Evolutionary conservation across 2,329 filamentous ascomycete species (phyloP).

Genomic region (Aspergillus tubingensis): DNA sequence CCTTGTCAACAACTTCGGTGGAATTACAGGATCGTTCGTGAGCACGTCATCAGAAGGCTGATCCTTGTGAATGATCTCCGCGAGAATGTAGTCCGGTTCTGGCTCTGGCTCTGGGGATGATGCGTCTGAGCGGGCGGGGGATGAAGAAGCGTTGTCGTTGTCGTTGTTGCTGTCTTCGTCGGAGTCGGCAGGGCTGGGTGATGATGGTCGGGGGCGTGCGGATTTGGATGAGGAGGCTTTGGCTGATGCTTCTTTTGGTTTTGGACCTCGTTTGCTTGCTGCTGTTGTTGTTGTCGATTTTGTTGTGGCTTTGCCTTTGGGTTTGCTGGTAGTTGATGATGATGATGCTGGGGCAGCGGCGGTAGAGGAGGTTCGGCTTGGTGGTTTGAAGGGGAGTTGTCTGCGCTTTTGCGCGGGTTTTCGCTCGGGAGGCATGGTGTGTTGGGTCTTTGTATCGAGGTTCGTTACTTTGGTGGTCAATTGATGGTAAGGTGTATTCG

Average conservation of each 20-base stretch:
- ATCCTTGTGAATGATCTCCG: slow-evolving; percentile 42
- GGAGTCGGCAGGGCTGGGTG: slow-evolving; percentile 7
- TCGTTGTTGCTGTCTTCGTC: slow-evolving; percentile 8
- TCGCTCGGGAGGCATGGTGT: slow-evolving; percentile 32
- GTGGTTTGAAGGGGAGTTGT: slow-evolving; percentile 49
- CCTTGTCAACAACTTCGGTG: slow-evolving; percentile 71
- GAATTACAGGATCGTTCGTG: slow-evolving; percentile 56
- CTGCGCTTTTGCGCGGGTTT: slow-evolving; percentile 38
- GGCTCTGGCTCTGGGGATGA: slow-evolving; percentile 22
- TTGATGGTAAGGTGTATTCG: background rate
- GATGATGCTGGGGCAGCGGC: slow-evolving; percentile 23
- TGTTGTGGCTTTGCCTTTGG: slow-evolving; percentile 9
- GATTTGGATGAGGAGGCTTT: slow-evolving; percentile 10
- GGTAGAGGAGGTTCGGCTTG: slow-evolving; percentile 36
- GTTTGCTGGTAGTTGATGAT: slow-evolving; percentile 21
- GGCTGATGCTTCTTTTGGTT: background rate
- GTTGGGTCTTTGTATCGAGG: background rate
- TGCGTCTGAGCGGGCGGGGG: slow-evolving; percentile 11
- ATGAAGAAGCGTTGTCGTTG: slow-evolving; percentile 2
- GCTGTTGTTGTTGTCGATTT: slow-evolving; percentile 2
- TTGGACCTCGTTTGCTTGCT: slow-evolving; percentile 10
- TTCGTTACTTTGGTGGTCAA: background rate
- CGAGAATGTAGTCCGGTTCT: slow-evolving; percentile 52
- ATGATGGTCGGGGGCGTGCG: slow-evolving; percentile 11
- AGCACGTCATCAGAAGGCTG: slow-evolving; percentile 31